Percentiles rank a stretch among this genome's conserved stretches.
Evolutionary conservation across 257 asterid species (phyloP).

Genomic region (Przewalskia tangutica): DNA sequence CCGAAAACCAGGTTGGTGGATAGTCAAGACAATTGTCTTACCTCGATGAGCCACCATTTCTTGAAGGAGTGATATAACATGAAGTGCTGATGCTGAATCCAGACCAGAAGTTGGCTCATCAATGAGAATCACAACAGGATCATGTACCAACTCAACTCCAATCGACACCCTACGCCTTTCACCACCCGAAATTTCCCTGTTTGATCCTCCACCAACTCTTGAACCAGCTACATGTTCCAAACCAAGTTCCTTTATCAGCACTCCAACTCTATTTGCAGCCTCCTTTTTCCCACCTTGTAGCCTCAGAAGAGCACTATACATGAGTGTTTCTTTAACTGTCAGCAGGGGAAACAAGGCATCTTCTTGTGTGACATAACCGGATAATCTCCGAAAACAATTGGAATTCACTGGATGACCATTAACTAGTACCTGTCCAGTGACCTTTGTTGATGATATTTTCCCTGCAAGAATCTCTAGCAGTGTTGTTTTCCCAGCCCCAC

Average conservation of each 20-base stretch:
- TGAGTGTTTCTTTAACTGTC: slow-evolving; percentile 67
- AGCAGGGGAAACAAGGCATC: slow-evolving; percentile 75
- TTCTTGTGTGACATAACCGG: slow-evolving; percentile 71
- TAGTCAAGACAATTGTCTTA: slow-evolving; percentile 61
- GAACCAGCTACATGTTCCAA: slow-evolving; percentile 48
- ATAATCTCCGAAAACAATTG: slow-evolving; percentile 34
- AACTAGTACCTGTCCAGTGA: slow-evolving; percentile 50
- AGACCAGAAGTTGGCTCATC: slow-evolving; percentile 90
- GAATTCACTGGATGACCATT: slow-evolving; percentile 31
- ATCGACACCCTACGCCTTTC: slow-evolving; percentile 77
- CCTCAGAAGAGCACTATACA: slow-evolving; percentile 60
- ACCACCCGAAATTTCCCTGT: slow-evolving; percentile 68
- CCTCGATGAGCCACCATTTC: slow-evolving; percentile 33
- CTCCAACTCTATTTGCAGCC: slow-evolving; percentile 28
- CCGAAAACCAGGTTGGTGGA: slow-evolving; percentile 83
- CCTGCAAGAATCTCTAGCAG: slow-evolving; percentile 71
- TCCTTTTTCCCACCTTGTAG: slow-evolving; percentile 34
- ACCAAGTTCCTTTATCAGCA: slow-evolving; percentile 58
- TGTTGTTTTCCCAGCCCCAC: slow-evolving; percentile 89
- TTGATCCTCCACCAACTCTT: slow-evolving; percentile 41
- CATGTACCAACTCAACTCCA: slow-evolving; percentile 73
- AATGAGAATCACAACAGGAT: slow-evolving; percentile 53
- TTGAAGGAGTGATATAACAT: slow-evolving; percentile 40
- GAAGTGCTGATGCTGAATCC: slow-evolving; percentile 80
- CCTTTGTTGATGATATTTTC: slow-evolving; percentile 27